Base-by-base conservation (phyloP, 257 asterid genomes). In the Cynanchum wilfordii region DNA sequence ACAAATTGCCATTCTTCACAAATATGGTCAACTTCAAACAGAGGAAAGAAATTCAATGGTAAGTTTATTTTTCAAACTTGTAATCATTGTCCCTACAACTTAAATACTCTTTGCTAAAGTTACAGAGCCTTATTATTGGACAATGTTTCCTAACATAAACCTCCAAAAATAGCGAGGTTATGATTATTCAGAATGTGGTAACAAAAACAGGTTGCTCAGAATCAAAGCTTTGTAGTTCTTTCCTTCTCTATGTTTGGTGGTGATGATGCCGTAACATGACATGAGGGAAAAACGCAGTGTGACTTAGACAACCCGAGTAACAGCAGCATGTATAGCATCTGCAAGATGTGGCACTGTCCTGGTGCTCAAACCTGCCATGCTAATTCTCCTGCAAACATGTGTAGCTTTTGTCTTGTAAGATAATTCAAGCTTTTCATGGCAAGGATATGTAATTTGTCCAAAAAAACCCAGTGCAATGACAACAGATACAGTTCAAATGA, bases 311-410 rank as follows among this genome's bases (percentile, higher is more conserved):
- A 47, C 47, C 62, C 77, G 80, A 24, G 96, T 86, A 16, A 89
- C 98, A 55, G 94, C 97, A 76, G 98, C 96, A 77, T 92, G 98
- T 71, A 95, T 92, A 1, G 99, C 99, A 79, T 92, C 98, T 47
- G 97, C 86, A 11, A 95, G 97, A 78, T 87, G 98, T 76, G 99
- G 94, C 70, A 92, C 97, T 33, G 96, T 92, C 78, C 79, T 89
- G 54, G 97, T 83, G 86, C 96, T 89, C 84, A 95, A 82, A 24
- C 99, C 99, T 20, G 99, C 99, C 96, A 91, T 94, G 84, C 98
- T 93, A 67, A 93, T 93, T 77, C 97, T 86, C 77, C 98, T 93
- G 93, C 86, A 80, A 47, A 58, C 25, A 81, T 70, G 38, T 0
- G 11, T 40, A 27, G 36, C 70, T 22, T n/a, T 75, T 63, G 10